Base-by-base conservation (phyloP, 805 yeast genomes). In the Starmerella asiatica region DNA sequence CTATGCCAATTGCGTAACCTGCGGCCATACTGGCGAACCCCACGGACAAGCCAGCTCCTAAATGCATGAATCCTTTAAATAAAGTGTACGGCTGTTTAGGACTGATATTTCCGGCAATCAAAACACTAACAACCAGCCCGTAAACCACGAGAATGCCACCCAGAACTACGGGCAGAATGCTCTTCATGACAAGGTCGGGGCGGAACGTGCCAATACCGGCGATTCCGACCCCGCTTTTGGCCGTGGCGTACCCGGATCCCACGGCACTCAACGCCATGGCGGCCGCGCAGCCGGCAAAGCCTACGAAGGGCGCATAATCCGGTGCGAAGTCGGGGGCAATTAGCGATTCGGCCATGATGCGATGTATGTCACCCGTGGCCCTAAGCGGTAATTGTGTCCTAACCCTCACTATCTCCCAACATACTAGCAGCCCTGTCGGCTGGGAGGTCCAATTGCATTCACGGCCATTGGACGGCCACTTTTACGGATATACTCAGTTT, bases 181-280 rank as follows among this genome's bases (percentile, higher is more conserved):
- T 56, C 52, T 79, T 82, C 97, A 91, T 91, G 55, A 91, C 85
- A 55, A 91, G 68, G 56, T 91, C 98, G 11, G 99, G 99, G 59
- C 82, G 81, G 66, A 88, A 91, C 34, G 94, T 80, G 68, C 97
- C 96, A 50, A 91, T 85, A 69, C 97, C 99, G 24, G 96, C 68
- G 54, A 91, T 91, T 70, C 99, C 99, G 48, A 91, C 78, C 43
- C 99, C 99, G 33, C 94, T 81, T 63, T 91, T 91, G 46, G 97
- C 97, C 3, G 97, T 88, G 43, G 98, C 99, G 51, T 85, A 78
- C 45, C 97, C 97, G 4, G 99, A 97, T 47, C 99, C 99, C n/a
- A 88, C 78, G 56, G 94, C 83, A 42, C 93, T 78, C 43, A 88
- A 67, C 19, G 83, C 72, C 82, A 84, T 82, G 37, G 95, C 94